These are phyloP conservation scores for Rhamnella rubrinervis DNA, from an alignment of 331 rosid species.

Conservation along the genomic window DNA sequence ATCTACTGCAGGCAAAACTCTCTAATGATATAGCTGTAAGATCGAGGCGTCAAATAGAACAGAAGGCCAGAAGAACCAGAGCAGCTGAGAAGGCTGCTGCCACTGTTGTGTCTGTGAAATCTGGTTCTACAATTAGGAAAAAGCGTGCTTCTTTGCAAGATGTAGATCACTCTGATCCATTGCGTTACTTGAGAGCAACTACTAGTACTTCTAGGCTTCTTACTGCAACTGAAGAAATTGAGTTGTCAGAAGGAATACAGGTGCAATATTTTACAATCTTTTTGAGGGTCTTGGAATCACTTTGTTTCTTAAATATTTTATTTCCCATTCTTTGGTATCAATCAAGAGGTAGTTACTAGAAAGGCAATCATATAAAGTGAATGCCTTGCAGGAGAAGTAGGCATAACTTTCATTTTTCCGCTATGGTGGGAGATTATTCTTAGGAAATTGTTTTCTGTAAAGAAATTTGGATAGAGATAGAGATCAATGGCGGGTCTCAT, in stretches of 20 bases:
- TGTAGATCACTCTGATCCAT: conserved; percentile 78
- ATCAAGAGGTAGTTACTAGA: not conserved
- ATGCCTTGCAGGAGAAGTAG: no score
- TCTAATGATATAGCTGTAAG: conserved; percentile 57
- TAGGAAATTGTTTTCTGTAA: not conserved
- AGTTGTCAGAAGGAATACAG: conserved; percentile 93
- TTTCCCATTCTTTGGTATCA: not conserved
- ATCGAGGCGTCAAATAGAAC: conserved; percentile 79
- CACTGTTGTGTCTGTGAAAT: conserved; percentile 55
- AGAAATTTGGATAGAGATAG: conserved; percentile 16
- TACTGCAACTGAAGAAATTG: conserved; percentile 66
- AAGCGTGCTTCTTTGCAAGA: conserved; percentile 70
- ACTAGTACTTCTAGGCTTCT: conserved; percentile 70
- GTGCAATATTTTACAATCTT: conserved; percentile 36
- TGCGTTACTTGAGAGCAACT: conserved; percentile 78
- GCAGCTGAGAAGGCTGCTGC: conserved; percentile 77
- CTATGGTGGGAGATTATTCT: no score
- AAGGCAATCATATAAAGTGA: no score
- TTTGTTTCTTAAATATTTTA: not conserved
- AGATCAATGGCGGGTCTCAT: not conserved
- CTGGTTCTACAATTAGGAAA: conserved; percentile 61
- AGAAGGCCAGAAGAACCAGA: conserved; percentile 78
- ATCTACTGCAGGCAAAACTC: conserved; percentile 49
- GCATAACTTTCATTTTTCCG: no score
- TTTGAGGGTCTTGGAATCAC: conserved; percentile 10